Base-by-base conservation (phyloP, 225 moss, liverwort and hornwort species). In the Sphagnum tenellum region DNA sequence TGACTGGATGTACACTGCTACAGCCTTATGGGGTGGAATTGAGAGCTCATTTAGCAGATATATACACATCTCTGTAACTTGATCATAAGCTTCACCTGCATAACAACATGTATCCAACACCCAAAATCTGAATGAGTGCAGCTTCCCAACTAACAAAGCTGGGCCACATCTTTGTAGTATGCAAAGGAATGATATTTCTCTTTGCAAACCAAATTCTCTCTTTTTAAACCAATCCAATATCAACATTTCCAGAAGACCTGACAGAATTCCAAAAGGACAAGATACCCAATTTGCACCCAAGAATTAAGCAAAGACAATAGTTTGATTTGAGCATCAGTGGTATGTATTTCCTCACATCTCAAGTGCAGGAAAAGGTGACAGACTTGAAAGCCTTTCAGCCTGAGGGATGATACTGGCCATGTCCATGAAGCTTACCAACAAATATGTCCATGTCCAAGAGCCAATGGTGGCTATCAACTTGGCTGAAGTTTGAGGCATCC, bases 41-140 rank as follows among this genome's bases (percentile, higher is more conserved):
- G 89, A 89, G 14, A 73, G 64, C 58, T 86, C 86, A 64, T 75
- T 76, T 44, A 81, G 74, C 56, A 89, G 81, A 54, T 79, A 87
- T 44, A 89, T 84, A 68, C 86, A 86, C 68, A 89, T 84, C 66
- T 89, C 86, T 49, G 77, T 79, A 67, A 89, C 81, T 76, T 84
- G 77, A 64, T 77, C 77, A 44, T 87, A 87, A 0, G 79, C 84
- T 75, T 89, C 89, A 67, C 86, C 86, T 89, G 69, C 62, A 29
- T 29, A 29, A 29, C 29, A 29, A 29, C 29, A 29, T 29, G 29
- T 29, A 29, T 29, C 29, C 29, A 29, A 29, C 29, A 0, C 29
- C 29, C 29, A 29, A 29, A 29, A 29, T 29, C 29, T 29, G 29
- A 29, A 29, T 29, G 29, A 29, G 29, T 29, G 29, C 29, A 29